Percentiles rank a stretch among this genome's conserved stretches.
Evolutionary conservation across 2,329 filamentous ascomycete genomes (phyloP).

Genomic region (Fusarium beomiforme): DNA sequence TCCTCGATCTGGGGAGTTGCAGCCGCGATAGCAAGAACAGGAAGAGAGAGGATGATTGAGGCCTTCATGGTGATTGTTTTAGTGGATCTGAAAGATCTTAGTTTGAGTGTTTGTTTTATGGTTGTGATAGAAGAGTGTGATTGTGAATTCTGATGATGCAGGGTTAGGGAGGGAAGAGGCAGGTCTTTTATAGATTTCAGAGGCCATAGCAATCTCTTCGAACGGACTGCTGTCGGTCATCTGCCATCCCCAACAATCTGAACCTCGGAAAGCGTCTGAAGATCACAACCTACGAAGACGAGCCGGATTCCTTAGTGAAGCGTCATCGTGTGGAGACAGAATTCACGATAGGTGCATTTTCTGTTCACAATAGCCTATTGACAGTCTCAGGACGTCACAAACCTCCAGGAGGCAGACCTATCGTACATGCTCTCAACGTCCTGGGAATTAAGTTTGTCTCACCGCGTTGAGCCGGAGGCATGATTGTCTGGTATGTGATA

Average conservation of each 20-base stretch:
- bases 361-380: accelerated
- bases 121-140: neutral
- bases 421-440: neutral
- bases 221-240: accelerated
- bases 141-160: conserved; percentile 2
- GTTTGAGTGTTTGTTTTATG: neutral
- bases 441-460: neutral
- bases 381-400: neutral
- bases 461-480: neutral
- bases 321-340: accelerated
- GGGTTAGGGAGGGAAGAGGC: accelerated
- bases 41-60: neutral
- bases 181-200: conserved; percentile 10
- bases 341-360: neutral
- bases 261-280: accelerated
- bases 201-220: accelerated
- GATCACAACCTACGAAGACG: too few relatives aligned
- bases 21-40: neutral
- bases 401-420: neutral
- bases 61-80: neutral
- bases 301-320: accelerated
- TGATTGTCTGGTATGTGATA: conserved; percentile 24
- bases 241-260: accelerated
- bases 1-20: neutral
- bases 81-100: neutral